phyloP scores from a whole-genome alignment of 805 yeast species.

The Candida vartiovaarae region DNA sequence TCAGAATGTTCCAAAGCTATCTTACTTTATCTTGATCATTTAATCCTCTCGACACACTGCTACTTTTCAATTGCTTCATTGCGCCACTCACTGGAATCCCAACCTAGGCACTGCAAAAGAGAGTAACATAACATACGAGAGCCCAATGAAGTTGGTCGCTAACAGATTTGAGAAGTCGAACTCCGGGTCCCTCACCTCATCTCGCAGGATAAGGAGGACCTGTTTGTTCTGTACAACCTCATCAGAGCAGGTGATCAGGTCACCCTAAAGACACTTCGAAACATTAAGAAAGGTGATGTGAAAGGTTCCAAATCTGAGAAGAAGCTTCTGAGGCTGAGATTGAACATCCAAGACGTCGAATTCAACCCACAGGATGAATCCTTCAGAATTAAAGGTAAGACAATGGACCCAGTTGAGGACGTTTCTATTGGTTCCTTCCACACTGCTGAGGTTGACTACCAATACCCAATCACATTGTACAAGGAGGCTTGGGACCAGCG shows the following conservation, averaged over 20 bases:
- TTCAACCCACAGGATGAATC: slow-evolving; percentile 72
- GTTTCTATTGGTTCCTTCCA: slow-evolving; percentile 85
- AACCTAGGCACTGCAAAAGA: no score
- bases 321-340: slow-evolving; percentile 52
- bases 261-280: slow-evolving; percentile 60
- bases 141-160: slow-evolving; percentile 46
- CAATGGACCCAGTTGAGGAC: slow-evolving; percentile 56
- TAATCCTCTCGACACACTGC: no score
- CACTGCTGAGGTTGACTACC: slow-evolving; percentile 72
- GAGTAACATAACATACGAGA: no score
- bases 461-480: slow-evolving; percentile 57
- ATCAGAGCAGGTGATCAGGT: slow-evolving; percentile 72
- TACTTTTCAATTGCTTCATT: no score
- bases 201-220: slow-evolving; percentile 87
- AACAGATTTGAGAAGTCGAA: slow-evolving; percentile 48
- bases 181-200: slow-evolving; percentile 60
- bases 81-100: no score
- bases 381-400: slow-evolving; percentile 75
- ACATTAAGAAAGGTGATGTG: slow-evolving; percentile 35
- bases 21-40: no score
- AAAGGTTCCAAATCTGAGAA: slow-evolving; percentile 31
- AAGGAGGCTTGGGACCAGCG: slow-evolving; percentile 80
- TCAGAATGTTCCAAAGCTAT: no score
- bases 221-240: slow-evolving; percentile 82
- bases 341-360: slow-evolving; percentile 63